Evolutionary conservation across 345 rosid species (phyloP), one percentile per base, ranked within the genome.

Genomic region (Citropsis articulata): DNA sequence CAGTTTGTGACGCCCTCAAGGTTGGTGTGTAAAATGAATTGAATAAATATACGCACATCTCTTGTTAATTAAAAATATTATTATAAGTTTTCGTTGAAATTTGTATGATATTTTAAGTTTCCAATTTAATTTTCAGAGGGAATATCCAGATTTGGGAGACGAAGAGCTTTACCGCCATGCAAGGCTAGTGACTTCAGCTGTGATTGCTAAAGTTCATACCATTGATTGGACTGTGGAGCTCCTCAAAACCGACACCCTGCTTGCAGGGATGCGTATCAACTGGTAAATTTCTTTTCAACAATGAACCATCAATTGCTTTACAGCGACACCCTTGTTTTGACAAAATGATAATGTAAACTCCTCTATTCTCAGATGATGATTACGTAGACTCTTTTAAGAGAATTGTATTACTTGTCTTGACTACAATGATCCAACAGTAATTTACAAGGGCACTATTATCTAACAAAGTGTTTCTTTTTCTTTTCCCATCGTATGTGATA

Each of bases 181-280:
- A 22, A 86, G 92, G 71, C 79, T 91, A 28, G 92, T 91, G 36
- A 88, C 94, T 12, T 78, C 91, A 13, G 91, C 92, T 9, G 92
- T 91, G 22, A 85, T 89, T 66, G 92, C 94, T 13, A 91, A 91
- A 81, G 78, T 91, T 66, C 94, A 89, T 78, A 91, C 94, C 5
- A 89, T 89, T 59, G 92, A 91, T 66, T 91, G 94, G 94, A 91
- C 92, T 19, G 87, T 88, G 4, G 85, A 91, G 77, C 94, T 91
- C 72, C 85, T 91, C 30, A 91, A 91, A 78, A 91, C 88, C 18
- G 88, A 88, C 76, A 85, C 84, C 22, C 67, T 91, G 62, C 83
- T 55, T 21, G 92, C 88, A 45, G 94, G 83, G 33, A 91, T 91
- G 94, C 85, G 89, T 21, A 75, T 82, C 31, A 90, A 90, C 30